Conservation (phyloP, 2,329 filamentous ascomycete species). For the Tolypocladium tropicale region DNA sequence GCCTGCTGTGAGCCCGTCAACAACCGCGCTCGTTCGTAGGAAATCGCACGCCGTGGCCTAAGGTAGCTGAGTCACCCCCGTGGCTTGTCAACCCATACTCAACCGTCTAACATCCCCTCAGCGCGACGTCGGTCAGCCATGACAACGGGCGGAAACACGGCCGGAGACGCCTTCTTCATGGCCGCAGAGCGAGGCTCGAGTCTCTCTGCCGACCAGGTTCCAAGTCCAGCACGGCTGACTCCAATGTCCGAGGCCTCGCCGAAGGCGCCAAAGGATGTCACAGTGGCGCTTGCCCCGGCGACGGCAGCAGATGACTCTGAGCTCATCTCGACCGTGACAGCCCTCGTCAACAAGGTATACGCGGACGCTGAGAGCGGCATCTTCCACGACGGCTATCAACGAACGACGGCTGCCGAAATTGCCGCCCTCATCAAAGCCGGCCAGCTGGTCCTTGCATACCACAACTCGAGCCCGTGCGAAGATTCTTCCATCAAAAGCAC, state of each 20-base stretch:
- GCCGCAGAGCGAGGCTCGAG: not conserved
- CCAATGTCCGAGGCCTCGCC: not conserved
- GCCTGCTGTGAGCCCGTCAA: not conserved
- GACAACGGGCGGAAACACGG: not conserved
- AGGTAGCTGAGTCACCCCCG: not conserved
- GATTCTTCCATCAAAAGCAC: not conserved
- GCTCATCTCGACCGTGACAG: conserved; percentile 2
- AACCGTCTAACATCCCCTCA: not conserved
- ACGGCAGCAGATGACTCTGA: conserved; percentile 9
- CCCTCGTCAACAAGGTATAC: conserved; percentile 17
- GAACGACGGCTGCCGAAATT: conserved; percentile 13
- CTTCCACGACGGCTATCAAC: conserved; percentile 14
- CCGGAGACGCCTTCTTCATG: not conserved
- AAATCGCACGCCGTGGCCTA: not conserved
- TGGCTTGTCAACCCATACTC: not conserved
- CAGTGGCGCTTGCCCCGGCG: conserved; percentile 10
- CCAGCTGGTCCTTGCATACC: conserved; percentile 13
- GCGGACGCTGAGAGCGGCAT: conserved; percentile 14
- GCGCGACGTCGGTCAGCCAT: not conserved
- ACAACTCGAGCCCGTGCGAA: conserved; percentile 2
- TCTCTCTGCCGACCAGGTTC: not conserved
- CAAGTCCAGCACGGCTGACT: not conserved
- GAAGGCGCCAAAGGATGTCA: not conserved
- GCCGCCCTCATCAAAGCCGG: conserved; percentile 9
- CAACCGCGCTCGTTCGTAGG: not conserved